Base-by-base conservation (phyloP, 148 eudicot genomes). In the Cornus controversa region DNA sequence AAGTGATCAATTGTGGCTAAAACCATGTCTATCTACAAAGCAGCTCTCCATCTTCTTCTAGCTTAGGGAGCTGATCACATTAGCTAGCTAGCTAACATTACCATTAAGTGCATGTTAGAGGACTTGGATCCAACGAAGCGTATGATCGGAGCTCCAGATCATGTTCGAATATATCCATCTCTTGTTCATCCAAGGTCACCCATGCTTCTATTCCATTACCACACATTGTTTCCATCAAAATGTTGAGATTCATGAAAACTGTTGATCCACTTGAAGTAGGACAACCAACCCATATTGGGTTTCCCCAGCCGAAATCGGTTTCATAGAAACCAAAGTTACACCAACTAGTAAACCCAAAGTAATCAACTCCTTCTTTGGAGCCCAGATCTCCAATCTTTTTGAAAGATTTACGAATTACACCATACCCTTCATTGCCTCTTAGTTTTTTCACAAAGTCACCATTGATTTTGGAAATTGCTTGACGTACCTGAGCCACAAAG, bases 271-370 rank as follows among this genome's bases (percentile, higher is more conserved):
- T 66, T 7, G 72, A 47, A 62, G 80, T 85, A 69, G 86, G 82
- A 31, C 87, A 76, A 29, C 89, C 80, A 0, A 87, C 82, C 94
- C 94, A 91, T 47, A 91, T 25, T 22, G 92, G 94, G 79, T 68
- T 82, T 26, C 94, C 91, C 81, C 89, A 87, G 64, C 90, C 89
- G 26, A 88, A 88, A 81, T 90, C 88, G 22, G 78, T 82, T 25
- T 84, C 86, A 65, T 87, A 87, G 54, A 85, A 87, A 1, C 86
- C 90, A 20, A 88, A 70, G 54, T 80, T 84, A 23, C 91, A 85
- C 94, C 91, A 90, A 71, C 88, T 87, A 0, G 83, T 82, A 53
- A 83, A 83, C 16, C 81, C 81, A 71, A 13, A 81, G 36, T 79
- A 75, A 74, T 87, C 81, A 42, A 72, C 85, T 45, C 72, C 69